Evolutionary conservation across 257 asterid species (phyloP).

Genomic region (Pogostemon cablin): DNA sequence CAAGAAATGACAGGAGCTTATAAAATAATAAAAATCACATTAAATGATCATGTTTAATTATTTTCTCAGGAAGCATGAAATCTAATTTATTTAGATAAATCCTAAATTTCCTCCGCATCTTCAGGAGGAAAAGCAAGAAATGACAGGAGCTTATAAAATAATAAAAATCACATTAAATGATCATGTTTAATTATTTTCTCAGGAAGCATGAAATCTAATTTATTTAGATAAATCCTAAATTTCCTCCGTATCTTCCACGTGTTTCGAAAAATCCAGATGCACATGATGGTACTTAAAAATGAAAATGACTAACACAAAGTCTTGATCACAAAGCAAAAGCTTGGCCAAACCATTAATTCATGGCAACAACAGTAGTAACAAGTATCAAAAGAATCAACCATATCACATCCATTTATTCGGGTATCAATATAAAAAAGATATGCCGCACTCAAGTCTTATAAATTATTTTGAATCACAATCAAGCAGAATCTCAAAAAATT

Average conservation of each 20-base stretch:
- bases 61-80: too few relatives aligned
- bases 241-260: not conserved
- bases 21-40: not conserved
- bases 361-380: not conserved
- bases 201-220: not conserved
- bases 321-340: not conserved
- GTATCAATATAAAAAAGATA: not conserved
- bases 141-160: not conserved
- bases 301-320: slow-evolving; percentile 12
- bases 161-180: not conserved
- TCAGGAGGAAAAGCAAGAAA: slow-evolving; percentile 13
- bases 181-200: not conserved
- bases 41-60: slow-evolving; percentile 7
- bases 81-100: too few relatives aligned
- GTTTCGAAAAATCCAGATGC: not conserved
- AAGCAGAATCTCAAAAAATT: slow-evolving; percentile 17
- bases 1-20: slow-evolving; percentile 7
- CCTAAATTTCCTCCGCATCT: not conserved
- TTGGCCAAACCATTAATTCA: not conserved
- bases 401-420: not conserved
- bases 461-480: not conserved
- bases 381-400: slow-evolving; percentile 2
- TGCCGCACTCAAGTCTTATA: not conserved
- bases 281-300: not conserved
- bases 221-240: not conserved